Percentiles rank a stretch among this genome's conserved stretches.
phyloP scores from a whole-genome alignment of 2,329 filamentous ascomycete genomes.

The Aspergillus thermomutatus region DNA sequence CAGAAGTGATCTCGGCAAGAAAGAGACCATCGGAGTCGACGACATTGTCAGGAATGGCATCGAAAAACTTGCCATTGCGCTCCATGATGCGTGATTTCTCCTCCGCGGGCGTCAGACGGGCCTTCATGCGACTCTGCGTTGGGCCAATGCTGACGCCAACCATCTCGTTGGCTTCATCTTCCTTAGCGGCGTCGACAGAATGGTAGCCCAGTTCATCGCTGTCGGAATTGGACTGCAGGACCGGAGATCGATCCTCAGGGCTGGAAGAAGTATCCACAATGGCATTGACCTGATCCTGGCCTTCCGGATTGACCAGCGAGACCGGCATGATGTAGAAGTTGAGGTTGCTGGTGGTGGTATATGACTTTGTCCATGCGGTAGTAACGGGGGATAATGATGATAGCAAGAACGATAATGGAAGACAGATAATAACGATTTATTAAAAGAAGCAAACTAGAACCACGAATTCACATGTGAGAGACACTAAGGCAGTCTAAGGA shows the following conservation, averaged over 20 bases:
- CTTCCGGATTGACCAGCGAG: slow-evolving; percentile 1
- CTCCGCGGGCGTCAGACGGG: slow-evolving; percentile 54
- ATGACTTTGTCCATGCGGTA: not conserved
- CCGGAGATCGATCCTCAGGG: slow-evolving; percentile 10
- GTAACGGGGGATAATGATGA: slow-evolving; percentile 1
- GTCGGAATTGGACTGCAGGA: slow-evolving; percentile 26
- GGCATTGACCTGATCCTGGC: slow-evolving; percentile 6
- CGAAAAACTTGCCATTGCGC: slow-evolving; percentile 48
- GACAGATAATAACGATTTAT: not conserved
- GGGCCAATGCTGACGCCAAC: slow-evolving; percentile 59
- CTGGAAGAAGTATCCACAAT: slow-evolving; percentile 1
- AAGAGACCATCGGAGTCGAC: slow-evolving; percentile 29
- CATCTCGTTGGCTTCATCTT: slow-evolving; percentile 39
- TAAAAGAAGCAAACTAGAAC: not conserved
- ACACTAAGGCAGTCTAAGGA: slow-evolving; percentile 1
- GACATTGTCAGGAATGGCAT: slow-evolving; percentile 30
- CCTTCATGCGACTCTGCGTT: slow-evolving; percentile 55
- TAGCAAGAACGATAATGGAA: not conserved
- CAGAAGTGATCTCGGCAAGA: slow-evolving; percentile 28
- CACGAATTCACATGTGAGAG: slow-evolving; percentile 3
- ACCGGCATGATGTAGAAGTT: slow-evolving; percentile 4
- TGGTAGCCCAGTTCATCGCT: slow-evolving; percentile 24
- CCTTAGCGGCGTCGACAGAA: slow-evolving; percentile 21
- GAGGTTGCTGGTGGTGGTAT: not conserved
- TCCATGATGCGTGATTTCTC: slow-evolving; percentile 59